Conservation (phyloP, 352 stramenopile genomes). For the Phytophthora syringae region DNA sequence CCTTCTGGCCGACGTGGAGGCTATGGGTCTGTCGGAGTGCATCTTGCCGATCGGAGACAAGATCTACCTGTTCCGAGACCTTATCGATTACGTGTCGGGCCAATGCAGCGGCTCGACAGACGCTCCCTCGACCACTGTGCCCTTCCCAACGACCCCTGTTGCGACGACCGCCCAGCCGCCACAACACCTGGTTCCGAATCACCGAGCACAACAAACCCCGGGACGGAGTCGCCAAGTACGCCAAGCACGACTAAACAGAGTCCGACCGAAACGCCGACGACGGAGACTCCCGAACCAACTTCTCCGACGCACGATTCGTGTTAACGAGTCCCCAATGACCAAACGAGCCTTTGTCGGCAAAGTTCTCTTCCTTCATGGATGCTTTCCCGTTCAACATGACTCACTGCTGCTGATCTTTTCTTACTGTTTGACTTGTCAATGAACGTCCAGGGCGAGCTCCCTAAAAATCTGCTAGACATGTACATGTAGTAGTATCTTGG, state of each 20-base stretch:
- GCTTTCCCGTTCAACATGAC: too few relatives aligned
- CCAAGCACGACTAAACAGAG: constrained; percentile 5
- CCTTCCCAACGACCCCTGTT: too few relatives aligned
- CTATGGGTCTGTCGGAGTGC: constrained; percentile 27
- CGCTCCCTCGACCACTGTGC: neutral
- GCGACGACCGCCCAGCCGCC: too few relatives aligned
- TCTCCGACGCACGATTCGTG: constrained; percentile 18
- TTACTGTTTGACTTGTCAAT: too few relatives aligned
- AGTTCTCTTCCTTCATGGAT: too few relatives aligned
- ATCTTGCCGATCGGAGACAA: constrained; percentile 32
- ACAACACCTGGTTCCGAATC: constrained; percentile 1
- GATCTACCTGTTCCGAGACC: constrained; percentile 32
- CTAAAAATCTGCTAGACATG: too few relatives aligned
- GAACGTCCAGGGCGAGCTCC: too few relatives aligned
- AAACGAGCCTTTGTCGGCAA: too few relatives aligned
- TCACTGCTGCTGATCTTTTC: too few relatives aligned
- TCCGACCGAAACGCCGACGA: constrained; percentile 8
- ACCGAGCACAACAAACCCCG: neutral
- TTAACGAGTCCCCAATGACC: too few relatives aligned
- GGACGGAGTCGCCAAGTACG: constrained; percentile 8
- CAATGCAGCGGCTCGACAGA: constrained; percentile 18
- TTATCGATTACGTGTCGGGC: constrained; percentile 26
- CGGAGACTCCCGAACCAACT: constrained; percentile 20
- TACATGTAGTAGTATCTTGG: too few relatives aligned
- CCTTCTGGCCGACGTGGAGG: constrained; percentile 26